Conservation (phyloP, 228 moss, liverwort and hornwort genomes). For the Sphagnum magellanicum region DNA sequence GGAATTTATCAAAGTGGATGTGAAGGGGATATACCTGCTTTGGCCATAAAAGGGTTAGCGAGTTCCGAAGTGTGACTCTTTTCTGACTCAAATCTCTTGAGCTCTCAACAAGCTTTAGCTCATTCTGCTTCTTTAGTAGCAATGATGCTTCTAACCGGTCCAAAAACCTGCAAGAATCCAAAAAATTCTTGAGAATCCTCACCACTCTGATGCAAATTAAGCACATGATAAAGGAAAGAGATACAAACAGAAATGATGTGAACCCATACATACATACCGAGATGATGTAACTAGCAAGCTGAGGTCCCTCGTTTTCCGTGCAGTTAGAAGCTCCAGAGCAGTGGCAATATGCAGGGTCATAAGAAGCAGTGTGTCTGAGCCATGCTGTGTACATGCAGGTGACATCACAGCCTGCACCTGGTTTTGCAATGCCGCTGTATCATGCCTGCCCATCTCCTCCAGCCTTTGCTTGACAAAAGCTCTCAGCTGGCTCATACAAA, state of each 20-base stretch:
- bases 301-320: conserved; percentile 77
- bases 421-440: conserved; percentile 73
- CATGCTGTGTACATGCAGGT: conserved; percentile 71
- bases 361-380: conserved; percentile 66
- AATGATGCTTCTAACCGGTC: conserved; percentile 72
- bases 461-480: conserved; percentile 83
- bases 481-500: conserved; percentile 51
- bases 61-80: conserved; percentile 64
- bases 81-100: conserved; percentile 71
- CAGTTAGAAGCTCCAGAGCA: conserved; percentile 63
- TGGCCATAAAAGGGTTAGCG: conserved; percentile 70
- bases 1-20: neutral
- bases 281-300: conserved; percentile 78
- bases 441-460: conserved; percentile 77
- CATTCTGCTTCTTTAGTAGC: conserved; percentile 75
- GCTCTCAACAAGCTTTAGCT: conserved; percentile 66
- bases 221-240: neutral
- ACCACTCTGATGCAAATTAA: neutral
- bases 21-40: conserved; percentile 58
- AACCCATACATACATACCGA: conserved; percentile 32
- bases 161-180: conserved; percentile 54
- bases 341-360: conserved; percentile 59
- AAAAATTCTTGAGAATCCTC: neutral
- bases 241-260: neutral
- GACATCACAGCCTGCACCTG: conserved; percentile 95